Percentiles rank a stretch among this genome's conserved stretches.
These are phyloP conservation scores for Trichophyton verrucosum DNA, from an alignment of 2,329 filamentous ascomycete genomes.

Conservation along the genomic window DNA sequence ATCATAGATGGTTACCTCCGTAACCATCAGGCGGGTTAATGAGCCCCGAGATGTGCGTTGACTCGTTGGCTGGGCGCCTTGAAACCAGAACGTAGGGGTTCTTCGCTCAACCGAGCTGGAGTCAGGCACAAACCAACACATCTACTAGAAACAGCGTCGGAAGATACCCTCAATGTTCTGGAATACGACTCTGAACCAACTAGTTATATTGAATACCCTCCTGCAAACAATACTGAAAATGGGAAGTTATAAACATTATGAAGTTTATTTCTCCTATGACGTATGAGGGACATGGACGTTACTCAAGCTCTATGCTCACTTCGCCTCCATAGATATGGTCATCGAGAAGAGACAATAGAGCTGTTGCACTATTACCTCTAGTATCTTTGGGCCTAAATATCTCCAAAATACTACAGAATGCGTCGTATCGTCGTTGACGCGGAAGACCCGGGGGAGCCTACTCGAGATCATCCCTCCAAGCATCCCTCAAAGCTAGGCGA, in stretches of 20 bases:
- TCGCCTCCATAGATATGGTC: background rate
- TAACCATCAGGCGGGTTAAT: too few relatives aligned
- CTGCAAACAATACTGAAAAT: background rate
- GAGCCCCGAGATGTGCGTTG: too few relatives aligned
- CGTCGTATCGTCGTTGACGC: conserved; percentile 23
- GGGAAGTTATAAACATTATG: background rate
- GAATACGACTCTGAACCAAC: too few relatives aligned
- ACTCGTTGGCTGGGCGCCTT: too few relatives aligned
- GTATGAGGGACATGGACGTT: background rate
- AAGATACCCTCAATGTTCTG: too few relatives aligned
- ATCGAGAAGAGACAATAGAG: background rate
- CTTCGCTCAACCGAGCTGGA: too few relatives aligned
- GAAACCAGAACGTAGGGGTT: too few relatives aligned
- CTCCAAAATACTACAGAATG: background rate
- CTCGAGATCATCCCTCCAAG: conserved; percentile 23
- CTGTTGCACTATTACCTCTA: background rate
- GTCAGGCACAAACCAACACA: too few relatives aligned
- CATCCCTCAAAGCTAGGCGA: conserved; percentile 23
- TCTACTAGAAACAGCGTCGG: too few relatives aligned
- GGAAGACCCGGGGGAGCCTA: conserved; percentile 25
- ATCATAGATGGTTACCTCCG: too few relatives aligned
- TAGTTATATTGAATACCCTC: too few relatives aligned
- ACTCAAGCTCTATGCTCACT: background rate
- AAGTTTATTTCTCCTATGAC: background rate
- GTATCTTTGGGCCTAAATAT: background rate